A percentile compares a stretch with the other conserved stretches of the same genome.
phyloP scores from a whole-genome alignment of 768 basidiomycete species.

The Pulveroboletus sp. region DNA sequence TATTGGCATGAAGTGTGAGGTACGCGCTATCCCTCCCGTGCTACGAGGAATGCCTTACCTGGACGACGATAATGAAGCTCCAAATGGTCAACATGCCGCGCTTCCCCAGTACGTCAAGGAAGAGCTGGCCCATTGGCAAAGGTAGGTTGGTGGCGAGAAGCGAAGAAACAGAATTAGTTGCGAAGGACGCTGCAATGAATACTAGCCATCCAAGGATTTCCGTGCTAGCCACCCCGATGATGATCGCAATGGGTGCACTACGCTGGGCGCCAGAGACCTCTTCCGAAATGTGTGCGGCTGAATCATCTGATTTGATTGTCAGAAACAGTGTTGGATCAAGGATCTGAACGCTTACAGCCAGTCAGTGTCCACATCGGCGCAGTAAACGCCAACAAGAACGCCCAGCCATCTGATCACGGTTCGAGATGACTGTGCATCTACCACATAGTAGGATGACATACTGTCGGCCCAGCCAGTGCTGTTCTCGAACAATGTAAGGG shows the following conservation, averaged over 20 bases:
- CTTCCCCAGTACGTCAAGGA: slow-evolving; percentile 61
- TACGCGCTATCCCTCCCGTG: no score
- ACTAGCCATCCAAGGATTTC: slow-evolving; percentile 64
- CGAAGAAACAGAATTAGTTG: slow-evolving; percentile 49
- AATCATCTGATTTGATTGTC: slow-evolving; percentile 49
- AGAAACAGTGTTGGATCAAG: not conserved
- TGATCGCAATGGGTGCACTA: slow-evolving; percentile 66
- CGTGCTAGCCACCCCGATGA: slow-evolving; percentile 58
- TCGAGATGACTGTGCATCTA: not conserved
- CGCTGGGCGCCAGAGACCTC: slow-evolving; percentile 61
- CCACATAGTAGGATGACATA: slow-evolving; percentile 26
- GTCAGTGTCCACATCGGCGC: slow-evolving; percentile 79
- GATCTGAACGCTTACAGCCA: slow-evolving; percentile 48
- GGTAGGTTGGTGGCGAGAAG: slow-evolving; percentile 50
- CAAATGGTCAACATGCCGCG: slow-evolving; percentile 69
- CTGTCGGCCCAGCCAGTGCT: slow-evolving; percentile 65
- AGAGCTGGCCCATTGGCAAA: slow-evolving; percentile 70
- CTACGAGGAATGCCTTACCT: slow-evolving; percentile 28
- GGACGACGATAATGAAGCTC: slow-evolving; percentile 66
- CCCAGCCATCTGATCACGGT: slow-evolving; percentile 56
- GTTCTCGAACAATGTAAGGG: slow-evolving; percentile 68
- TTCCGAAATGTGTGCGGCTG: slow-evolving; percentile 72
- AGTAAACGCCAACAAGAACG: slow-evolving; percentile 68
- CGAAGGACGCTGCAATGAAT: slow-evolving; percentile 62
- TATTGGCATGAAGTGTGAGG: slow-evolving; percentile 19